Evolutionary conservation across 2,329 filamentous ascomycete genomes (phyloP).

Genomic region (Diplodia corticola): DNA sequence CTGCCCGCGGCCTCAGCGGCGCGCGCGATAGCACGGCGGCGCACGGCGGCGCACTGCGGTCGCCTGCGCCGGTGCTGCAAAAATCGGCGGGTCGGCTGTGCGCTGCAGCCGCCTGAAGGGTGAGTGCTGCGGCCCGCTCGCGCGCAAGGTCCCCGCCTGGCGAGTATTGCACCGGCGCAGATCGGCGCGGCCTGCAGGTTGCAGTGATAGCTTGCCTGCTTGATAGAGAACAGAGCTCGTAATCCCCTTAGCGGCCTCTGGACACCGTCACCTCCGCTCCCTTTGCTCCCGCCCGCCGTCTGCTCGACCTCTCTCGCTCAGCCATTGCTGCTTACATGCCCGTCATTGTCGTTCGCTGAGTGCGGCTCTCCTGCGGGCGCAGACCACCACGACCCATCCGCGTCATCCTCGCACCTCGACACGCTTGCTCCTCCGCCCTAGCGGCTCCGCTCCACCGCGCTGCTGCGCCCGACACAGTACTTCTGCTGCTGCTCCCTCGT

Average conservation of each 20-base stretch:
- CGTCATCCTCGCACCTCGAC: constrained; percentile 12
- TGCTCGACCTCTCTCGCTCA: background rate
- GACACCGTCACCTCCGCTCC: constrained; percentile 12
- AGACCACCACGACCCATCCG: constrained; percentile 12
- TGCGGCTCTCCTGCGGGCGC: constrained; percentile 13
- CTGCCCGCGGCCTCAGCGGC: constrained; percentile 6
- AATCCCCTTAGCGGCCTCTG: constrained; percentile 21
- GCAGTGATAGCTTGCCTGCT: constrained; percentile 20
- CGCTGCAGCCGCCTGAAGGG: background rate
- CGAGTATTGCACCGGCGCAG: constrained; percentile 17
- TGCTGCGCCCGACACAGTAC: background rate
- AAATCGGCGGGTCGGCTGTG: background rate
- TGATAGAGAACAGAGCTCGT: constrained; percentile 22
- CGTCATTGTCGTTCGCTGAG: constrained; percentile 22
- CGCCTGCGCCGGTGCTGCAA: background rate
- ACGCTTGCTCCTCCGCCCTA: background rate
- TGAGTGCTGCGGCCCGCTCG: constrained; percentile 14
- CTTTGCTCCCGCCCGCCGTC: background rate
- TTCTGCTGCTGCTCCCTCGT: background rate
- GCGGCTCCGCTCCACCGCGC: background rate
- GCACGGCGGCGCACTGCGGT: constrained; percentile 7
- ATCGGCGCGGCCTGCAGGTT: constrained; percentile 18
- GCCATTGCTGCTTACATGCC: constrained; percentile 17
- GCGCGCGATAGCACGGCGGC: constrained; percentile 9
- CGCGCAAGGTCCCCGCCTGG: constrained; percentile 16